Conservation (phyloP, 164 flowering plant genomes). For the Liquidambar formosana region DNA sequence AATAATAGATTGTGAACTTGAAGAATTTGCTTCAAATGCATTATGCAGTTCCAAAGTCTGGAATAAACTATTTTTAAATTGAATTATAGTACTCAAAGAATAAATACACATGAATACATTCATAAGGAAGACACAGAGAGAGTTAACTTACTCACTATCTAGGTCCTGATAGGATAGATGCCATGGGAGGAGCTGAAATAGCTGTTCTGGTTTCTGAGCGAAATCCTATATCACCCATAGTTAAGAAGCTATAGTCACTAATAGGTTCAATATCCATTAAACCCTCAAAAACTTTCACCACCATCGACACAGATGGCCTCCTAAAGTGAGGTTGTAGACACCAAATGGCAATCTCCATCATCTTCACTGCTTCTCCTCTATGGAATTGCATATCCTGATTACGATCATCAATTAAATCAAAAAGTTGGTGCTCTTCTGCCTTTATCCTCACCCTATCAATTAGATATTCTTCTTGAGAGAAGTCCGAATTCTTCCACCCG, state of each 20-base stretch:
- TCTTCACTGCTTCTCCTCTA: conserved; percentile 11
- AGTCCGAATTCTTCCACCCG: conserved; percentile 17
- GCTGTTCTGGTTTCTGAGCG: not conserved
- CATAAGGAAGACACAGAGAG: too few relatives aligned
- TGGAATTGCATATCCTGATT: conserved; percentile 19
- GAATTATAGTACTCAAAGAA: too few relatives aligned
- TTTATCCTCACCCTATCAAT: conserved; percentile 1
- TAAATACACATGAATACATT: too few relatives aligned
- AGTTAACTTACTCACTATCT: too few relatives aligned
- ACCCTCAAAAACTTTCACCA: conserved; percentile 32
- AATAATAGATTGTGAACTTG: too few relatives aligned
- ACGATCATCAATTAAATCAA: conserved; percentile 15
- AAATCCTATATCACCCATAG: not conserved
- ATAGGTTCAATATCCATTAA: conserved; percentile 14
- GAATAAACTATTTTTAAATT: too few relatives aligned
- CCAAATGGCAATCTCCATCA: conserved; percentile 17
- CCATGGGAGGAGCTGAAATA: conserved; percentile 5
- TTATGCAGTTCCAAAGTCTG: too few relatives aligned
- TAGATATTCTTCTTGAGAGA: not conserved
- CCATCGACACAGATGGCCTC: conserved; percentile 18
- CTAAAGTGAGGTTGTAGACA: conserved; percentile 11
- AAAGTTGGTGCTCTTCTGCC: conserved; percentile 7
- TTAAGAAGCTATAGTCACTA: conserved; percentile 10
- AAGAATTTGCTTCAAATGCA: too few relatives aligned
- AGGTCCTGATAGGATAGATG: conserved; percentile 20